Conservation (phyloP, 768 basidiomycete species). For the Leccinum obscurum region DNA sequence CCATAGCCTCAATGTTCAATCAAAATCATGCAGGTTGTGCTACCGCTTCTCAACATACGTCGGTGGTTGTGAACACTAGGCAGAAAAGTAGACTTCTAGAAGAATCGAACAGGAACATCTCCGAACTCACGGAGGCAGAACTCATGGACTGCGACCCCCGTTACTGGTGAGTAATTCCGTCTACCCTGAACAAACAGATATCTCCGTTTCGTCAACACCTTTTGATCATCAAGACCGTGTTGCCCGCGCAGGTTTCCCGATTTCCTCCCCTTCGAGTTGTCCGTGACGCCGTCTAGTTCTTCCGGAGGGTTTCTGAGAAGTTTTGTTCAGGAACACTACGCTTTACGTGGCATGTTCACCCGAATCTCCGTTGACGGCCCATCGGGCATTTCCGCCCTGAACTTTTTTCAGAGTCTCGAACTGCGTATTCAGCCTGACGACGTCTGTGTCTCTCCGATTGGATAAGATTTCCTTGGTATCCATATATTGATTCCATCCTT, state of each 20-base stretch:
- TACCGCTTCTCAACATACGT: not conserved
- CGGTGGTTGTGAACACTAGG: not conserved
- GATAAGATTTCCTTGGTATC: not conserved
- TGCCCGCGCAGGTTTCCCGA: not conserved
- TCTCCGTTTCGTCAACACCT: too few relatives aligned
- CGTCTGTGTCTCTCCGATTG: not conserved
- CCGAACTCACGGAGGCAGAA: not conserved
- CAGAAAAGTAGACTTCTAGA: not conserved
- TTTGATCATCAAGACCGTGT: not conserved
- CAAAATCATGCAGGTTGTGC: not conserved
- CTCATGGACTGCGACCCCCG: not conserved
- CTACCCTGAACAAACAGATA: not conserved
- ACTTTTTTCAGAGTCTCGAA: not conserved
- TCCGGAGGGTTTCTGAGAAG: not conserved
- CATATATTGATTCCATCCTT: not conserved
- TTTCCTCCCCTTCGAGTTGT: not conserved
- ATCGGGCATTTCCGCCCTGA: not conserved
- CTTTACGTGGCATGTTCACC: not conserved
- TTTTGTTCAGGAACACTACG: not conserved
- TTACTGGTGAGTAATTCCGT: slow-evolving; percentile 1
- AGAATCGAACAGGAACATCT: not conserved
- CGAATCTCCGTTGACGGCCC: not conserved
- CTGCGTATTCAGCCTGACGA: not conserved
- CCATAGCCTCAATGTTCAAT: not conserved
- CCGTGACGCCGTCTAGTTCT: not conserved